Evolutionary conservation across 768 basidiomycete genomes (phyloP), one percentile per base, ranked within the genome.

Genomic region (Aureoboletus auriporus): DNA sequence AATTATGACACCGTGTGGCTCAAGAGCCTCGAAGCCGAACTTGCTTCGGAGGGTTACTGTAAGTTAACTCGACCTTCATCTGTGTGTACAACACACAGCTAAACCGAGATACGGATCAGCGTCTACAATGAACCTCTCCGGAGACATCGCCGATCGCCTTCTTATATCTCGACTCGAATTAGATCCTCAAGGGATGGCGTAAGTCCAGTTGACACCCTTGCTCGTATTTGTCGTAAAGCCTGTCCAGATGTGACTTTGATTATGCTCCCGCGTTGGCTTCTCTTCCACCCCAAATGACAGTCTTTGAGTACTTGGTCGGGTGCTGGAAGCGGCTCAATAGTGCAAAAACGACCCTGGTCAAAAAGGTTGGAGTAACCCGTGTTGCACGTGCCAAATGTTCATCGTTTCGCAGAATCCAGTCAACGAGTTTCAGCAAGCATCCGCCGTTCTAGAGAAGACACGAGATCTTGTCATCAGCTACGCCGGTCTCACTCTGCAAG

Each of bases 291-390:
- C 69, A 83, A 46, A 83, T 92, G 65, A 93, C 94, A 0, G 76
- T 82, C 0, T 92, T 95, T 50, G 91, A 96, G 60, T 98, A 92
- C 63, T 75, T 99, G 20, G 77, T 91, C 8, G 86, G 86, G 16
- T 86, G 88, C 59, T 99, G 95, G 95, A 93, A 90, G 68, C 79
- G 94, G n/a, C 56, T 88, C 36, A 86, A 88, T 53, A 53, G 69
- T 7, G 75, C 75, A 12, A 73, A 75, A 50, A 67, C 74, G 34
- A 69, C 74, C 14, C 61, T 89, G 17, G 51, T 79, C 38, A 89
- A 84, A 62, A 87, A 81, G 79, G 89, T 84, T 36, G 28, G 60
- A 28, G 8, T 20, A 3, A 7, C 5, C 27, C 31, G 7, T 27
- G 39, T 1, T 2, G 10, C 42, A 30, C 16, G 2, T 26, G 31